Evolutionary conservation across 192 early-diverging fungal species (phyloP), one percentile per base, ranked within the genome.

Genomic region (Linnemannia elongata): DNA sequence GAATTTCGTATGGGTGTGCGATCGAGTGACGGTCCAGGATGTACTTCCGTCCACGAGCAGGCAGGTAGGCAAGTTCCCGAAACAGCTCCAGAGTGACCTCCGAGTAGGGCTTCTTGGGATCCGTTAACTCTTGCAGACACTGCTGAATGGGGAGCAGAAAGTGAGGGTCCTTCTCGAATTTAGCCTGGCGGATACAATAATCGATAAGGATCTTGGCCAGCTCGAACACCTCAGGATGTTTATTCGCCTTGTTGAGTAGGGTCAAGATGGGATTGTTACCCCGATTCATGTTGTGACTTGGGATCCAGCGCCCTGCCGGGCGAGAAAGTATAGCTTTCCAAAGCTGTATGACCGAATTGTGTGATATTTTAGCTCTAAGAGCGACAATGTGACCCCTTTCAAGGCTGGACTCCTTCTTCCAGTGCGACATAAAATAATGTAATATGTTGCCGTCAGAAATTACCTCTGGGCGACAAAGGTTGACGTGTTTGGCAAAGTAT

Each of bases 251-350:
- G 38, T 18, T 55, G 27, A 82, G 22, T 6, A 82, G 38, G 18
- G 69, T 9, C 10, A 27, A 33, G n/a, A 82, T 70, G 3, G 74
- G 73, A 22, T 75, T 81, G 20, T 30, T 63, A 18, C 33, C 18
- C 9, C 45, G 22, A 9, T n/a, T 22, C 69, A 38, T 71, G 17
- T 71, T 10, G 30, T 30, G 45, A 2, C 72, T 38, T 42, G 79
- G 79, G 24, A 81, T 69, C 79, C 79, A 81, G 27, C 74, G 74
- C 30, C 79, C 72, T 17, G 9, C 17, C 39, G n/a, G 13, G 68
- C 27, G 20, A 45, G 60, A 20, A 36, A 38, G 63, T 36, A 75
- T 20, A 7, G 41, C 79, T 6, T 33, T 68, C 79, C 79, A 81
- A 0, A 24, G 33, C 45, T 3, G 79, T 20, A 38, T 73, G 38